A percentile compares a stretch with the other conserved stretches of the same genome.
These are phyloP conservation scores for Zymoseptoria tritici DNA, from an alignment of 2,329 filamentous ascomycete genomes.

Conservation along the genomic window DNA sequence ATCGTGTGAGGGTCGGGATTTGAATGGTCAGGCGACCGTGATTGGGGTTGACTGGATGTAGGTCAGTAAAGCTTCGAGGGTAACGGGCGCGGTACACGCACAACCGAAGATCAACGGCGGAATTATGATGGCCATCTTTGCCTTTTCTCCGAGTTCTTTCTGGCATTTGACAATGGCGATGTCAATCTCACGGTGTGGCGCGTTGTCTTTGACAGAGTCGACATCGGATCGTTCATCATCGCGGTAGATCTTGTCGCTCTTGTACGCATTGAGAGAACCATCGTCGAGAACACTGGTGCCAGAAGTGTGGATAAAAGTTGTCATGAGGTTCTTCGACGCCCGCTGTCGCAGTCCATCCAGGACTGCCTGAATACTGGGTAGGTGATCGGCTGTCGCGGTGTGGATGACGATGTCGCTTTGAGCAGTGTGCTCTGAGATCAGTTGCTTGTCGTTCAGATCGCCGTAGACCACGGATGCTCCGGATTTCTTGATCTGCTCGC, in stretches of 20 bases:
- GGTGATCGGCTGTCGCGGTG: conserved; percentile 44
- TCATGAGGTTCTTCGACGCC: conserved; percentile 30
- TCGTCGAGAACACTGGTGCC: conserved; percentile 39
- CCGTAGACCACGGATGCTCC: conserved; percentile 35
- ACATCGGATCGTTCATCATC: conserved; percentile 37
- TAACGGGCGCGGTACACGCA: conserved; percentile 14
- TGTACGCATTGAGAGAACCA: conserved; percentile 26
- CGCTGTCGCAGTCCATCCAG: conserved; percentile 38
- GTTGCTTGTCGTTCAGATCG: conserved; percentile 35
- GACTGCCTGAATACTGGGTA: conserved; percentile 40
- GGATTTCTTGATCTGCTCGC: conserved; percentile 30
- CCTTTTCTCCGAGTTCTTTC: conserved; percentile 32
- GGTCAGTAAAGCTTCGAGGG: too few species aligned
- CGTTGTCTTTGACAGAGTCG: conserved; percentile 36
- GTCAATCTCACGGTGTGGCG: conserved; percentile 42
- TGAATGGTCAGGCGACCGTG: conserved; percentile 41
- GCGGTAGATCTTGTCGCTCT: conserved; percentile 36
- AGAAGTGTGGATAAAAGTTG: conserved; percentile 45
- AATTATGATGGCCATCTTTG: conserved; percentile 43
- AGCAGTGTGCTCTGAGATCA: conserved; percentile 33
- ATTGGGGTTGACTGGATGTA: conserved; percentile 21
- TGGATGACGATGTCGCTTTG: conserved; percentile 41
- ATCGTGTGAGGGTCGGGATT: conserved; percentile 41
- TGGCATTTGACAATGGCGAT: conserved; percentile 36
- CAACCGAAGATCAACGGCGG: conserved; percentile 43